Conservation (phyloP, 192 early-diverging fungal species). For the Backusella mclennaniae region DNA sequence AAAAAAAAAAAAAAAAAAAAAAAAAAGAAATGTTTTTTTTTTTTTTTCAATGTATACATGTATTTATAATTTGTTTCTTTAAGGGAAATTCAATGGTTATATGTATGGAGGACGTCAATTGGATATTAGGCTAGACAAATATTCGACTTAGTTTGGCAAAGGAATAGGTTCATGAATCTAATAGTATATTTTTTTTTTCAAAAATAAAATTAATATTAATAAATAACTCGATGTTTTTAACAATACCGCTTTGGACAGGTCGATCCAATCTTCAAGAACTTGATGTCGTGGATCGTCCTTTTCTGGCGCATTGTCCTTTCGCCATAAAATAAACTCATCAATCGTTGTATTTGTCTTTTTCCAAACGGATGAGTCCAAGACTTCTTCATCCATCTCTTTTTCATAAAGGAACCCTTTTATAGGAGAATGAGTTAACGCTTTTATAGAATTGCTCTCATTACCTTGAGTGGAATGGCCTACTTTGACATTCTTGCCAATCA, state of each 20-base stretch:
- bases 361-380: background rate
- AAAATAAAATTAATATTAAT: background rate
- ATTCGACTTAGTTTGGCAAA: background rate
- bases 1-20: no score
- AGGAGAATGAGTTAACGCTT: background rate
- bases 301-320: conserved; percentile 7
- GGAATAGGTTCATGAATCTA: conserved; percentile 11
- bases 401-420: background rate
- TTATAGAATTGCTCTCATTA: background rate
- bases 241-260: background rate
- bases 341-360: conserved; percentile 5
- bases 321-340: conserved; percentile 15
- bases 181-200: background rate
- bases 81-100: conserved; percentile 51
- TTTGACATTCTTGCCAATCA: background rate
- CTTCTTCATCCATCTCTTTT: background rate
- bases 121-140: conserved; percentile 43
- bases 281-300: background rate
- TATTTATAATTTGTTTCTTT: no score
- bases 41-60: no score
- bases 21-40: no score
- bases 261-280: conserved; percentile 2
- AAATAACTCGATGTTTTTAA: background rate
- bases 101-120: conserved; percentile 47
- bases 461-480: background rate